Evolutionary conservation across 306 rosid species (phyloP).

Genomic region (Corylus americana): DNA sequence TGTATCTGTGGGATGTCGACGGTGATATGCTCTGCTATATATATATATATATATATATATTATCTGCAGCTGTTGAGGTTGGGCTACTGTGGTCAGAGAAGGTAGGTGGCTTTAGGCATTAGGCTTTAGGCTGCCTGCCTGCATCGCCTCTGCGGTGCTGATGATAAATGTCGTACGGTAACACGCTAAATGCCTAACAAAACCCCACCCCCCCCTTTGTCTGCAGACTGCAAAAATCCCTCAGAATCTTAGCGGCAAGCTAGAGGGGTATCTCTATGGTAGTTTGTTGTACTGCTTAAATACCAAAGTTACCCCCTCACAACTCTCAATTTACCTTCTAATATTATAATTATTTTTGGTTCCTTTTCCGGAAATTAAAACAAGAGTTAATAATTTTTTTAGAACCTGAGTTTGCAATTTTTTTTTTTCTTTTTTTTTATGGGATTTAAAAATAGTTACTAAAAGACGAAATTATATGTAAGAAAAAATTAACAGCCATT

Average conservation of each 20-base stretch:
- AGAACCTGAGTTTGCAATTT: too few species aligned
- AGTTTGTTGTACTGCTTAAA: background rate
- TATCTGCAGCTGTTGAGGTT: background rate
- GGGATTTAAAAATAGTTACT: too few species aligned
- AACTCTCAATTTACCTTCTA: background rate
- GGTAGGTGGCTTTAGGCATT: background rate
- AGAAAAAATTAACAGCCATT: too few species aligned
- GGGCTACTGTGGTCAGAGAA: background rate
- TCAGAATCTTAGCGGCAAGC: background rate
- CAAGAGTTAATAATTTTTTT: too few species aligned
- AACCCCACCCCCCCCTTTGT: slow-evolving; percentile 18
- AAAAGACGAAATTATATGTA: too few species aligned
- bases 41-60: background rate
- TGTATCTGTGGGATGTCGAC: background rate
- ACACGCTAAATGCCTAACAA: slow-evolving; percentile 6
- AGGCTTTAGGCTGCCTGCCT: too few species aligned
- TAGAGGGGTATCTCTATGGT: background rate
- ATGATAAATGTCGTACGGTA: slow-evolving; percentile 25
- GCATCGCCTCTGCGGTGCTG: background rate
- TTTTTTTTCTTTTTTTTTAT: too few species aligned
- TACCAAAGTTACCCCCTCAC: background rate
- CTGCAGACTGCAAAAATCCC: background rate
- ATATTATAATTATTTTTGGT: too few species aligned
- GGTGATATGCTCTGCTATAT: background rate
- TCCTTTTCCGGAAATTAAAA: too few species aligned